Base-by-base conservation (phyloP, 129 eudicot genomes). In the Pseudognaphalium luteoalbum region DNA sequence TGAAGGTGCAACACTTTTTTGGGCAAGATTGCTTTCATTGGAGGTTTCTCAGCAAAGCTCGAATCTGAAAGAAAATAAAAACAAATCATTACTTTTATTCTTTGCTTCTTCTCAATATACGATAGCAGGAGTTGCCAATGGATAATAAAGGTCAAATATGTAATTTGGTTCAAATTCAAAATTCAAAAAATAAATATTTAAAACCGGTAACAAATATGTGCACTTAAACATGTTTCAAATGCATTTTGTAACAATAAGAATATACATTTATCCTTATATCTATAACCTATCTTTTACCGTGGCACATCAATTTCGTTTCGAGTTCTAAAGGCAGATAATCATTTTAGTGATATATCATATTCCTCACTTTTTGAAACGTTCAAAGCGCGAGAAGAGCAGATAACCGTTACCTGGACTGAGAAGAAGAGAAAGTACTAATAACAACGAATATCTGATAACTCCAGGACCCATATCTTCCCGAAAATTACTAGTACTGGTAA, bases 11-110 rank as follows among this genome's bases (percentile, higher is more conserved):
- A 52, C 51, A 68, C 78, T 60, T 74, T 73, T 42, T 72, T 75
- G 51, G 75, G 77, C 78, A 34, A 39, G 80, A 79, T 84, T 81
- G 79, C 83, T 87, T 86, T 72, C 58, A 35, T 44, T 11, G 75
- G 83, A 74, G 78, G 81, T 70, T 74, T 87, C 63, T 68, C 66
- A 73, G 83, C 87, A 57, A 78, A 70, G 66, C 88, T 77, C 75
- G 86, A 72, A 73, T 79, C 98, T 92, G 90, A 86, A 86, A 34
- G 39, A 68, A 22, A 29, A 17, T 25, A 32, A 2, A 32, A 76
- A 68, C 2, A 39, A 39, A 57, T 73, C 29, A 78, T 67, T 71
- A 68, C n/a, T n/a, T n/a, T 72, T 75, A 73, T 71, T 82, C 70
- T 74, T 85, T 76, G 33, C 76, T 61, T 73, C 32, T 65, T 28